Evolutionary conservation across 1,284 basidiomycete genomes (phyloP).

Genomic region (Flammula alnicola): DNA sequence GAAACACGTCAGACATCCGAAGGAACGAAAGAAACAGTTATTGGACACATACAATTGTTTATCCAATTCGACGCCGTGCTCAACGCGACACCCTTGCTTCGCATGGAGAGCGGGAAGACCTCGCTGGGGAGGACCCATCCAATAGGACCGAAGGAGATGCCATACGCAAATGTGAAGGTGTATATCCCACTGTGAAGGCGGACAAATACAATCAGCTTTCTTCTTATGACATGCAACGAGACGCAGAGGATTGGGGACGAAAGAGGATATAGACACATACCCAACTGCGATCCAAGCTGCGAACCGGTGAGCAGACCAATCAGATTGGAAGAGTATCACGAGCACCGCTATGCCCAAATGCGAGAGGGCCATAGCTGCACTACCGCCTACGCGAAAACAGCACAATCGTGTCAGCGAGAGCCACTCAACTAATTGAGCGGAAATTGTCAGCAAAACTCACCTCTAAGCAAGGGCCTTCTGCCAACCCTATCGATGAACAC

Average conservation of each 20-base stretch:
- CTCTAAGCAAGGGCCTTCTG: conserved; percentile 64
- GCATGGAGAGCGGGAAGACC: conserved; percentile 86
- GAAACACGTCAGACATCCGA: too few species aligned
- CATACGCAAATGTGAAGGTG: conserved; percentile 82
- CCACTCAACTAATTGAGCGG: neutral
- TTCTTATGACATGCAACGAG: too few species aligned
- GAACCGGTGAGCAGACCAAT: conserved; percentile 59
- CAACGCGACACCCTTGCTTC: conserved; percentile 83
- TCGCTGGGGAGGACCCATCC: conserved; percentile 85
- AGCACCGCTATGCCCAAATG: conserved; percentile 75
- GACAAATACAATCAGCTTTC: neutral
- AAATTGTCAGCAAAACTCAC: conserved; percentile 34
- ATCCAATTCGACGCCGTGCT: conserved; percentile 87
- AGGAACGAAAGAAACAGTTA: conserved; percentile 12
- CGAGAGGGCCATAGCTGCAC: conserved; percentile 70
- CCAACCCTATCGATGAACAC: conserved; percentile 71
- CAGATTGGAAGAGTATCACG: conserved; percentile 53
- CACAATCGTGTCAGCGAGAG: neutral
- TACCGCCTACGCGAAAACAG: conserved; percentile 68
- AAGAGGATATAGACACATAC: conserved; percentile 40
- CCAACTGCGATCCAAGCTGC: conserved; percentile 72
- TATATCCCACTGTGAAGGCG: conserved; percentile 62
- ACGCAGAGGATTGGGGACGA: too few species aligned
- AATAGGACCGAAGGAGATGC: conserved; percentile 83
- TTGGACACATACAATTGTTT: conserved; percentile 66